A percentile compares a stretch with the other conserved stretches of the same genome.
These are phyloP conservation scores for Trichocomaceae sp. DNA, from an alignment of 2,329 filamentous ascomycete species.

Conservation along the genomic window DNA sequence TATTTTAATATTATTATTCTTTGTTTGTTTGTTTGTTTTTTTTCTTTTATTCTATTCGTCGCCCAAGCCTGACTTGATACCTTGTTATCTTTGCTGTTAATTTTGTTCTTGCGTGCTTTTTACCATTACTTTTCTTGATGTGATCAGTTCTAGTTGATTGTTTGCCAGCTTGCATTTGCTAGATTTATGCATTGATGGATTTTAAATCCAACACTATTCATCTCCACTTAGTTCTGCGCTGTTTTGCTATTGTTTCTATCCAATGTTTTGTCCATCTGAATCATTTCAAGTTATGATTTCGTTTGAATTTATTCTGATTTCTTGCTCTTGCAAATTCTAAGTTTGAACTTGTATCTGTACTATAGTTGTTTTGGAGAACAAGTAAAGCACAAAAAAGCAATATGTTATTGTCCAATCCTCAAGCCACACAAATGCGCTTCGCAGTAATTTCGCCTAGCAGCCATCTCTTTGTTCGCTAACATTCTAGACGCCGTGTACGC, in stretches of 20 bases:
- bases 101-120: constrained; percentile 2
- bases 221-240: constrained; percentile 8
- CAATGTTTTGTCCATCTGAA: constrained; percentile 1
- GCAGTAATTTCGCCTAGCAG: no score
- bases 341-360: constrained; percentile 13
- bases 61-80: constrained; percentile 12
- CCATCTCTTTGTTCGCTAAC: not conserved
- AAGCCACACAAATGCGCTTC: no score
- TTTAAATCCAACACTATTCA: constrained; percentile 5
- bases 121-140: not conserved
- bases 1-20: constrained; percentile 30
- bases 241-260: not conserved
- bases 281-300: not conserved
- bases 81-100: not conserved
- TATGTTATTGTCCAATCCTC: not conserved
- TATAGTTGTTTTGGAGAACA: constrained; percentile 46
- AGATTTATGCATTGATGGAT: constrained; percentile 11
- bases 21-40: constrained; percentile 13
- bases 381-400: constrained; percentile 9
- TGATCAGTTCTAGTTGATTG: not conserved
- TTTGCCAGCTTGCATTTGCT: not conserved
- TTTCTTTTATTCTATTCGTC: constrained; percentile 1
- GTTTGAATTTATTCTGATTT: not conserved
- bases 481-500: not conserved
- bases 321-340: constrained; percentile 3